phyloP scores from a whole-genome alignment of 192 early-diverging fungal genomes.

The Rhizophagus prolifer region DNA sequence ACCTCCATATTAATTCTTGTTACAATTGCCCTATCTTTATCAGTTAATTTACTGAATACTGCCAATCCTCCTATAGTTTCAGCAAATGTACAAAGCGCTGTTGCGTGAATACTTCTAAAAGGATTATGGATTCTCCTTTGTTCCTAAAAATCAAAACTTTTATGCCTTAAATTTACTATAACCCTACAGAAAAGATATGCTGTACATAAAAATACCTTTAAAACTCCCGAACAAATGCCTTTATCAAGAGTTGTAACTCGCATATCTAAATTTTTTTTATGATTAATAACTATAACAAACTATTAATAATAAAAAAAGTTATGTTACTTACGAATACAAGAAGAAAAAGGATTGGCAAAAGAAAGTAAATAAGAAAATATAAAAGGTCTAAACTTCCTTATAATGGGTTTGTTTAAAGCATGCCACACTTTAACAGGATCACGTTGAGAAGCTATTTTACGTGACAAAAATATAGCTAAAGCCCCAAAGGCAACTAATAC shows the following conservation, averaged over 20 bases:
- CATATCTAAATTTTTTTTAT: conserved; percentile 38
- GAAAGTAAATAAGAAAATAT: conserved; percentile 48
- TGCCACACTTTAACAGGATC: conserved; percentile 54
- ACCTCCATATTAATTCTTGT: conserved; percentile 54
- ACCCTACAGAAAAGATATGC: neutral
- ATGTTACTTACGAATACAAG: conserved; percentile 43
- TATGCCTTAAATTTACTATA: neutral
- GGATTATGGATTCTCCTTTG: conserved; percentile 51
- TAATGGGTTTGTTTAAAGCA: conserved; percentile 41
- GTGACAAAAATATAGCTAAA: neutral
- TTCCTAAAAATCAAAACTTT: conserved; percentile 39
- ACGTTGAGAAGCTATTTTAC: conserved; percentile 8
- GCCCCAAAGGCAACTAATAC: neutral
- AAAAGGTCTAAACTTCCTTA: conserved; percentile 43
- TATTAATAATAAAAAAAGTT: neutral
- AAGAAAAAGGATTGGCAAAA: conserved; percentile 50
- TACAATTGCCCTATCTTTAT: conserved; percentile 52
- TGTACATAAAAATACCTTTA: conserved; percentile 42
- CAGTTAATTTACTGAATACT: conserved; percentile 44
- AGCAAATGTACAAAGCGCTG: conserved; percentile 53
- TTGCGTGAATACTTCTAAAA: conserved; percentile 53
- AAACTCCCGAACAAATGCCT: conserved; percentile 53
- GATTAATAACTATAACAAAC: neutral
- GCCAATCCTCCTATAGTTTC: conserved; percentile 58
- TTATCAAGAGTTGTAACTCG: conserved; percentile 54